Evolutionary conservation across 345 rosid genomes (phyloP).

Genomic region (Corchorus capsularis): DNA sequence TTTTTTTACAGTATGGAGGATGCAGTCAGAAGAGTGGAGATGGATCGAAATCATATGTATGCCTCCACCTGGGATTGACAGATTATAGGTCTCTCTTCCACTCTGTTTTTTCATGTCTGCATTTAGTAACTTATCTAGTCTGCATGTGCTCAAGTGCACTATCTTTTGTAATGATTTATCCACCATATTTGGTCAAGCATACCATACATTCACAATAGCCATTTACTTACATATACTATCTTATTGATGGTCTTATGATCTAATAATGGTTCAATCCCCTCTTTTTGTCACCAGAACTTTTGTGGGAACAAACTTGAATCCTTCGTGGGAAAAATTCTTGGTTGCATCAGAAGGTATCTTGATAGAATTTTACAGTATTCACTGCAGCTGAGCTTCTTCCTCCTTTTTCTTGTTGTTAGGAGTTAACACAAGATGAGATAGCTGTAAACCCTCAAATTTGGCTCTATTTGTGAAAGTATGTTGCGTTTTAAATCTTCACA

Average conservation of each 20-base stretch:
- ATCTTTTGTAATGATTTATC: slow-evolving; percentile 4
- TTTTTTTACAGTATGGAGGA: slow-evolving; percentile 73
- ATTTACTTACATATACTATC: background rate
- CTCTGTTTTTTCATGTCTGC: background rate
- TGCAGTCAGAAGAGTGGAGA: slow-evolving; percentile 37
- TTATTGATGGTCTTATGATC: slow-evolving; percentile 10
- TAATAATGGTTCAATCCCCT: slow-evolving; percentile 22
- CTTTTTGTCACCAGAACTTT: slow-evolving; percentile 65
- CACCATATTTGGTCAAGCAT: background rate
- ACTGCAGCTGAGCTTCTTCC: background rate
- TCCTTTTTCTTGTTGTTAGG: slow-evolving; percentile 7
- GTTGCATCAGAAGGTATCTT: slow-evolving; percentile 70
- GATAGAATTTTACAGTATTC: background rate
- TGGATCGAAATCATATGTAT: slow-evolving; percentile 41
- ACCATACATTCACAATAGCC: background rate
- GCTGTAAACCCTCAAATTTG: background rate
- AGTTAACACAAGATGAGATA: slow-evolving; percentile 7
- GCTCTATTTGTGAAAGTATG: background rate
- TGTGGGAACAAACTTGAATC: slow-evolving; percentile 84
- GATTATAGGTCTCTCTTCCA: slow-evolving; percentile 69
- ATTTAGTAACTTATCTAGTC: background rate
- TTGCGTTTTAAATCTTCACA: background rate
- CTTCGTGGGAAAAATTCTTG: slow-evolving; percentile 79
- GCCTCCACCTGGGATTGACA: slow-evolving; percentile 83
- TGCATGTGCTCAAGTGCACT: background rate